Conservation (phyloP, 2,329 filamentous ascomycete species). For the Meredithiella fracta region DNA sequence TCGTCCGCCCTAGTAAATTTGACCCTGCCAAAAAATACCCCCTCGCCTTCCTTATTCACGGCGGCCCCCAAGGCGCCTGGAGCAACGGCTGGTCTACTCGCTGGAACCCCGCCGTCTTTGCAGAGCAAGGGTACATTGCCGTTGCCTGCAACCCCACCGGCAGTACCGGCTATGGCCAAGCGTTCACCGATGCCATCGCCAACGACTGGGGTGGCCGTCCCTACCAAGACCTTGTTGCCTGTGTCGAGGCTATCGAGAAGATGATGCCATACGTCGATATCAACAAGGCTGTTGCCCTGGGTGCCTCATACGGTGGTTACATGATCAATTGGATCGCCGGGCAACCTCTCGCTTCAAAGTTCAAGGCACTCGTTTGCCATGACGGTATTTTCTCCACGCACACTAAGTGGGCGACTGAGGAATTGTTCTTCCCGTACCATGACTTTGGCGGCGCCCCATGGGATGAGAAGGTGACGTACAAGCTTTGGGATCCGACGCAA, state of each 20-base stretch:
- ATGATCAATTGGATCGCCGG: slow-evolving; percentile 91
- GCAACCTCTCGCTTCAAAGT: slow-evolving; percentile 61
- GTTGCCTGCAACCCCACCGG: slow-evolving; percentile 72
- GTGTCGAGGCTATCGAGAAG: slow-evolving; percentile 55
- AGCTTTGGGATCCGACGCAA: slow-evolving; percentile 52
- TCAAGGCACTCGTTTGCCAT: slow-evolving; percentile 78
- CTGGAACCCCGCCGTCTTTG: slow-evolving; percentile 77
- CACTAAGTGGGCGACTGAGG: slow-evolving; percentile 47
- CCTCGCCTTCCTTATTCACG: slow-evolving; percentile 64
- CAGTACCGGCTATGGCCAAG: slow-evolving; percentile 67
- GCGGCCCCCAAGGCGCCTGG: slow-evolving; percentile 68
- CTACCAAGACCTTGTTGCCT: slow-evolving; percentile 65
- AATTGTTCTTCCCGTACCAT: slow-evolving; percentile 54
- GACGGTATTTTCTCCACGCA: slow-evolving; percentile 68
- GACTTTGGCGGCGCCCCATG: slow-evolving; percentile 48
- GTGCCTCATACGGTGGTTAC: slow-evolving; percentile 59
- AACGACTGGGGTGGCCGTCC: slow-evolving; percentile 73
- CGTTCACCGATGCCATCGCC: slow-evolving; percentile 58
- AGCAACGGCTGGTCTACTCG: slow-evolving; percentile 60
- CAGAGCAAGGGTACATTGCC: slow-evolving; percentile 74
- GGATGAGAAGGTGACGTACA: slow-evolving; percentile 46
- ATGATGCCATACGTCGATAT: slow-evolving; percentile 55
- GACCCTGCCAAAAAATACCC: slow-evolving; percentile 58
- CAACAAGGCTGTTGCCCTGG: slow-evolving; percentile 51
- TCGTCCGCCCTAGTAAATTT: slow-evolving; percentile 47